A percentile compares a stretch with the other conserved stretches of the same genome.
Conservation (phyloP, 2,329 filamentous ascomycete genomes). For the Grosmannia serpens region DNA sequence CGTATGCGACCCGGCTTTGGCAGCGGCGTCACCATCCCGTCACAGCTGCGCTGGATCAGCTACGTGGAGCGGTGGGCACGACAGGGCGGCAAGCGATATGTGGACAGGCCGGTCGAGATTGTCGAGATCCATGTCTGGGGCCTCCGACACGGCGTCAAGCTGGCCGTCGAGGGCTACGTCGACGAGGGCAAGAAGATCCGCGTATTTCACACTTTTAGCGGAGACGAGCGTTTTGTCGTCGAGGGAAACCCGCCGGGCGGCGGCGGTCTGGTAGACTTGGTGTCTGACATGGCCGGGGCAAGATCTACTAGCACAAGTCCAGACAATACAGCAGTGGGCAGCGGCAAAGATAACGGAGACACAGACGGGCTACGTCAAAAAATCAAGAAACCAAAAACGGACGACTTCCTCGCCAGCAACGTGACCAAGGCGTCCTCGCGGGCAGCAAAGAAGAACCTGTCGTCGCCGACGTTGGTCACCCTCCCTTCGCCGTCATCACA, state of each 20-base stretch:
- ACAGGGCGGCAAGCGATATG: slow-evolving; percentile 57
- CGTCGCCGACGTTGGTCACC: not conserved
- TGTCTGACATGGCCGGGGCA: slow-evolving; percentile 38
- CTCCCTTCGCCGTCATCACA: not conserved
- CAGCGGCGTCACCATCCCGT: slow-evolving; percentile 82
- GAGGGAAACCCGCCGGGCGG: slow-evolving; percentile 42
- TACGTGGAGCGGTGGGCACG: slow-evolving; percentile 84
- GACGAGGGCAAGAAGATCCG: slow-evolving; percentile 87
- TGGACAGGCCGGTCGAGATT: slow-evolving; percentile 74
- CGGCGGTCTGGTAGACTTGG: slow-evolving; percentile 35
- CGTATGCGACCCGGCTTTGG: slow-evolving; percentile 82
- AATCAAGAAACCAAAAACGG: not conserved
- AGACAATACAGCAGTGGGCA: not conserved
- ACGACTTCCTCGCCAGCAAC: not conserved
- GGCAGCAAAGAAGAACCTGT: not conserved
- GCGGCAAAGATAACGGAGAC: not conserved
- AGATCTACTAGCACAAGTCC: not conserved
- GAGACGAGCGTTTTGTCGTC: slow-evolving; percentile 59
- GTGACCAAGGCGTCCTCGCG: no score
- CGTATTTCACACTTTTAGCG: slow-evolving; percentile 67
- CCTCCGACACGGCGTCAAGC: slow-evolving; percentile 73
- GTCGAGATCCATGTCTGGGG: slow-evolving; percentile 87
- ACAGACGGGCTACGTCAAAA: not conserved
- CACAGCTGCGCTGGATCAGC: slow-evolving; percentile 73
- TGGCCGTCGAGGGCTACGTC: slow-evolving; percentile 72